Evolutionary conservation across 192 early-diverging fungal genomes (phyloP), one percentile per base, ranked within the genome.

Genomic region (Rhizophagus prolifer): DNA sequence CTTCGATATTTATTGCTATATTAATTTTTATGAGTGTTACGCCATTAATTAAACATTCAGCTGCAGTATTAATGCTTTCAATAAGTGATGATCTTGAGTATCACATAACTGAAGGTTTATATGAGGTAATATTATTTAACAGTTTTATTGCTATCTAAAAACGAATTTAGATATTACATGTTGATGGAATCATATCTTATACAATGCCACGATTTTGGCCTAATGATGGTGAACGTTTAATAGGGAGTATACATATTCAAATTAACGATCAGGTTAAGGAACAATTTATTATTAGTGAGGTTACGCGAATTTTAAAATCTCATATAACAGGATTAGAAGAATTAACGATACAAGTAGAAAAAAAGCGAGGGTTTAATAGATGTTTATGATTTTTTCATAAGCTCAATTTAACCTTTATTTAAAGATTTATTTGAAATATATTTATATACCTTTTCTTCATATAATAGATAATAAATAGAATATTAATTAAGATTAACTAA

Each of bases 1-100:
- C 95, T 34, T 98, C 97, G 16, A 89, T 98, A 62, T 89, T 95
- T 63, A 98, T 98, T 80, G 93, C 94, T 0, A 79, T 90, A 8
- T 83, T 98, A 31, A 98, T 95, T 58, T 91, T 98, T 73, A 82
- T 91, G 80, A 91, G 89, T 54, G 92, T 94, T 6, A 89, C 95
- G 66, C 95, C 97, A 1, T 85, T 98, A 19, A 92, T 98, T 28
- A 87, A 86, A 50, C 83, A 90, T 73, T 92, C 93, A 2, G 87
- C 90, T 19, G 70, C 79, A 5, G 85, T 89, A 0, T 67, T 91
- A 69, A 88, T 90, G 87, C 77, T 87, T 23, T 78, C 81, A 74
- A 79, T 86, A 1, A 78, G 79, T 23, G 84, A 86, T 62, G 25
- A 80, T 4, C 76, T 80, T 30, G 79, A 84, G 23, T 77, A 80